Base-by-base conservation (phyloP, 768 basidiomycete species). In the Boletus rufocinnamomeus region DNA sequence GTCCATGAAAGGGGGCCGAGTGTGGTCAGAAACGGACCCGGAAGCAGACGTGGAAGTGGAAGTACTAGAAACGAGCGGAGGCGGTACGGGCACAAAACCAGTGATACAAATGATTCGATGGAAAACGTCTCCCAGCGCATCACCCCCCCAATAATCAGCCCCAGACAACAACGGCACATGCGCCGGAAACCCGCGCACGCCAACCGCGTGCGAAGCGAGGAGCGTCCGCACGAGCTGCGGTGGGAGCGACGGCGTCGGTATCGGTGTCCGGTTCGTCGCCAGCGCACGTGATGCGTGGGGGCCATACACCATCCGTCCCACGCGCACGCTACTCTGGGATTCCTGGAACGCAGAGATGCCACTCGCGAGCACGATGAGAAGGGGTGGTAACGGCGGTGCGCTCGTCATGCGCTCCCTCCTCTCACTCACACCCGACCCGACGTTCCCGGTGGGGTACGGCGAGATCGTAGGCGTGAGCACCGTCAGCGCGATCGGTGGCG, bases 91-190 rank as follows among this genome's bases (percentile, higher is more conserved):
- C 17, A 73, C 72, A 50, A 81, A 80, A 16, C 82, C 82, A 3
- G 76, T 77, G 45, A 74, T 69, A 27, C 80, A 79, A 3, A 81
- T 62, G 48, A 84, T 74, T 47, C 73, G 76, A 50, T 76, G 71
- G 52, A 82, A 79, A 9, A 74, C 62, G 19, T 76, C 70, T 17
- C 73, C 74, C 30, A 74, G 67, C 8, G 68, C 64, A 9, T 75
- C 66, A n/a, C 59, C 63, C 14, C 66, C 66, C 58, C 69, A 72
- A 7, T 57, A 52, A 3, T 71, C 65, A 19, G 57, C 62, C 52
- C 54, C 46, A 28, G 63, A 55, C 44, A 69, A 45, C n/a, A 2
- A 9, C 0, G 72, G 70, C 10, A 8, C 16, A 43, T 68, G 34
- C 13, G 57, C 34, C 1, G 59, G 53, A 1, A 61, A 52, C 6